A percentile compares a stretch with the other conserved stretches of the same genome.
Conservation (phyloP, 176 grass and related monocot genomes). For the Oryza brachyantha region DNA sequence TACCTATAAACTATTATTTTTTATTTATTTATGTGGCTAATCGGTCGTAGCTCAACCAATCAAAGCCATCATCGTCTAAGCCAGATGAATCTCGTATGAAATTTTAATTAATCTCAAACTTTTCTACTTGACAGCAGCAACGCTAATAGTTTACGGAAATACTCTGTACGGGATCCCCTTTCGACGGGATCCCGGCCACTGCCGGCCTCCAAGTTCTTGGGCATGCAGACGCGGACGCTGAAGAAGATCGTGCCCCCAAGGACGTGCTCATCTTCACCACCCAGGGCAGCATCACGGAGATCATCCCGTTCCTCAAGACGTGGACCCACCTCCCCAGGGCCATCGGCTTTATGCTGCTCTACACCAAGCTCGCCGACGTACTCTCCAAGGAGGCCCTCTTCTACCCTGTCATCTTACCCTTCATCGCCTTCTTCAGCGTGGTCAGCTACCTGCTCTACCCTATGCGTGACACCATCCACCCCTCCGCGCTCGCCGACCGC, state of each 20-base stretch:
- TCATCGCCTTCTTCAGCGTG: slow-evolving; percentile 87
- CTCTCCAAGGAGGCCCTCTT: slow-evolving; percentile 93
- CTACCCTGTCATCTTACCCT: slow-evolving; percentile 90
- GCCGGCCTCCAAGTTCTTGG: slow-evolving; percentile 58
- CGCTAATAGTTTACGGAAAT: too few species aligned
- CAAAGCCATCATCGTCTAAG: too few species aligned
- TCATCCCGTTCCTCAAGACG: slow-evolving; percentile 98
- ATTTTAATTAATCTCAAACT: too few species aligned
- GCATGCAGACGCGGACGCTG: slow-evolving; percentile 64
- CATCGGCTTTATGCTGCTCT: slow-evolving; percentile 93
- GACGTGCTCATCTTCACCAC: slow-evolving; percentile 94
- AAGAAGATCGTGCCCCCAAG: slow-evolving; percentile 93
- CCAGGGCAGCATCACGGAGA: slow-evolving; percentile 97
- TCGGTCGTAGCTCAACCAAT: too few species aligned
- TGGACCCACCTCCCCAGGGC: slow-evolving; percentile 99
- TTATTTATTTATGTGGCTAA: too few species aligned
- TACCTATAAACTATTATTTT: too few species aligned
- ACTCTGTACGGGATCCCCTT: too few species aligned
- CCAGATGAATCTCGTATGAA: too few species aligned
- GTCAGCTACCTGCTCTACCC: slow-evolving; percentile 84
- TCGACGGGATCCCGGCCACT: too few species aligned
- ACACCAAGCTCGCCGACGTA: slow-evolving; percentile 88
- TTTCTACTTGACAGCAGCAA: too few species aligned
- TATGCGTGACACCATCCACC: slow-evolving; percentile 78
- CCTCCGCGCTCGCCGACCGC: slow-evolving; percentile 68